These are phyloP conservation scores for Corynascus novoguineensis DNA, from an alignment of 495 filamentous ascomycete genomes.

Conservation along the genomic window DNA sequence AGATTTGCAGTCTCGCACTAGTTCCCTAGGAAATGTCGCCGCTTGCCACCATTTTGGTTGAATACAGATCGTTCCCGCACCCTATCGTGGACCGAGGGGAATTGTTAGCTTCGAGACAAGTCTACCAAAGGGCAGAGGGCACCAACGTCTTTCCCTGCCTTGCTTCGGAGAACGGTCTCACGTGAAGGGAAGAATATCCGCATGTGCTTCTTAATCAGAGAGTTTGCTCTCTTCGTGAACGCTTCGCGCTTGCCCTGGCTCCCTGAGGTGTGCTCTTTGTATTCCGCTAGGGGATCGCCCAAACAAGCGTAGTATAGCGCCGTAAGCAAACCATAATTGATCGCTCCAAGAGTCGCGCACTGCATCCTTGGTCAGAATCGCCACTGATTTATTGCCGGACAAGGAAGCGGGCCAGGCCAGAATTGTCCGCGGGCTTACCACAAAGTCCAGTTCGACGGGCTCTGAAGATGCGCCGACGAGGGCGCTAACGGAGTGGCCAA, in stretches of 20 bases:
- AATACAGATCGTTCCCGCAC: conserved; percentile 78
- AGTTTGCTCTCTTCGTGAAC: conserved; percentile 23
- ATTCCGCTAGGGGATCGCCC: conserved; percentile 57
- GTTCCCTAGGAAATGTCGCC: conserved; percentile 58
- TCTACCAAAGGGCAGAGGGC: background rate
- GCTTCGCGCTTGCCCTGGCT: conserved; percentile 31
- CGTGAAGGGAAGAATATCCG: conserved; percentile 79
- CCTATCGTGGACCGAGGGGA: conserved; percentile 23
- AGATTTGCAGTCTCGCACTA: conserved; percentile 71
- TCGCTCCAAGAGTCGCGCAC: conserved; percentile 72
- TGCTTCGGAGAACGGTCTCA: conserved; percentile 61
- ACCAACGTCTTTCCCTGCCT: conserved; percentile 48
- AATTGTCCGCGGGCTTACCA: conserved; percentile 40
- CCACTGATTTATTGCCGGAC: background rate
- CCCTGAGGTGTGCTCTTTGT: conserved; percentile 39
- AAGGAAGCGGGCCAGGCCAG: background rate
- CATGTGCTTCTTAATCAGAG: conserved; percentile 45
- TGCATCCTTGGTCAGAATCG: conserved; percentile 26
- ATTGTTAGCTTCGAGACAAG: background rate
- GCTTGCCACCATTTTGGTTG: conserved; percentile 61
- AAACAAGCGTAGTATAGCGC: conserved; percentile 70
- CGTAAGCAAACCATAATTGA: conserved; percentile 62
- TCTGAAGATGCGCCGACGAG: conserved; percentile 49
- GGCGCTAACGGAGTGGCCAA: conserved; percentile 54
- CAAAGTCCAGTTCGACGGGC: conserved; percentile 54